phyloP scores from a whole-genome alignment of 1,139 yeast genomes.

The Zygoascus sp. region DNA sequence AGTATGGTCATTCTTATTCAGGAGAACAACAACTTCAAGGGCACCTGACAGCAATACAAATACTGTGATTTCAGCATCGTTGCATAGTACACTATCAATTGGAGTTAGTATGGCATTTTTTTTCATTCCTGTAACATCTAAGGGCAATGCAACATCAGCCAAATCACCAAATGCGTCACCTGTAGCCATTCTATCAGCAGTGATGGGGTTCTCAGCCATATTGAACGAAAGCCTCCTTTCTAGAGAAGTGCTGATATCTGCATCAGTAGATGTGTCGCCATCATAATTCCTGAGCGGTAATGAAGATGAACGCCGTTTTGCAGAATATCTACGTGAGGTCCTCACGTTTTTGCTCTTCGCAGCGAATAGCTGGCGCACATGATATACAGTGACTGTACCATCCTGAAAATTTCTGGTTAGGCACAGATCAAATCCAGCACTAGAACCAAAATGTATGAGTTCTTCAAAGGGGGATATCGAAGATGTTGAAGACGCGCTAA shows the following conservation, averaged over 20 bases:
- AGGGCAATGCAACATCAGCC: constrained; percentile 11
- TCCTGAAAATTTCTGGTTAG: constrained; percentile 26
- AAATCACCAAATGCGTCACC: constrained; percentile 19
- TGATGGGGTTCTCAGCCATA: constrained; percentile 19
- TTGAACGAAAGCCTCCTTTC: constrained; percentile 24
- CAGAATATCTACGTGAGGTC: constrained; percentile 15
- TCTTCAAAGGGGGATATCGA: constrained; percentile 58
- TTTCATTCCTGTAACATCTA: constrained; percentile 34
- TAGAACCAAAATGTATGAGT: constrained; percentile 33
- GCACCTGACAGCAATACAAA: neutral
- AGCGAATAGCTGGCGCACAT: constrained; percentile 23
- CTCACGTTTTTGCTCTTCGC: constrained; percentile 13
- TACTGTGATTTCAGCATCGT: constrained; percentile 13
- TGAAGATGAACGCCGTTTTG: constrained; percentile 19
- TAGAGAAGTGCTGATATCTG: constrained; percentile 19
- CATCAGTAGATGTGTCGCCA: constrained; percentile 17
- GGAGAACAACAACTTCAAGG: constrained; percentile 55
- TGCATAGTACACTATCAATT: constrained; percentile 25
- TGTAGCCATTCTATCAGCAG: constrained; percentile 22
- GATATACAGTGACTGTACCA: constrained; percentile 24
- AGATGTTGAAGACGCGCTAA: constrained; percentile 67
- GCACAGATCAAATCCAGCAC: constrained; percentile 23
- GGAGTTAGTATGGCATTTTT: constrained; percentile 68
- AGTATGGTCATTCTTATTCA: constrained; percentile 25
- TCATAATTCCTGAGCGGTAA: constrained; percentile 21